Base-by-base conservation (phyloP, 352 stramenopile species). In the Aphanomyces invadans region DNA sequence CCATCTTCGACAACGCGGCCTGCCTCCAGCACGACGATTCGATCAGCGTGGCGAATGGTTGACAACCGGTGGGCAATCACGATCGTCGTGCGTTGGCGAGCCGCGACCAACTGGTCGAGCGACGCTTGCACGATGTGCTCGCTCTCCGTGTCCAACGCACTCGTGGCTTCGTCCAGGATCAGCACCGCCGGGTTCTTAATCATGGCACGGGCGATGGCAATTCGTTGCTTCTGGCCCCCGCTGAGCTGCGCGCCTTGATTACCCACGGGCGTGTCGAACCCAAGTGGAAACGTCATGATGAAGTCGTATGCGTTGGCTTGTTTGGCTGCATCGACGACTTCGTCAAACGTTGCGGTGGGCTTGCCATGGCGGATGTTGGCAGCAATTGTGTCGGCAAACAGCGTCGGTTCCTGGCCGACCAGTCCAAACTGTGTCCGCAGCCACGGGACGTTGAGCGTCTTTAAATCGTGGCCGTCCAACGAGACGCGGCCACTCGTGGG, bases 121-220 rank as follows among this genome's bases (percentile, higher is more conserved):
- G 81, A 77, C 45, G 80, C 74, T 70, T 88, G 76, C 10, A 83
- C 71, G 53, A 79, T 56, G 33, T 77, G 74, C 62, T 92, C 82
- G 5, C 79, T 90, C 7, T 73, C 73, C 73, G 48, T 75, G 51
- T 67, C 60, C 17, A 88, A 66, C 10, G 84, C 88, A 64, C 73
- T 83, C 15, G 87, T 95, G 19, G 87, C 87, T 70, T 96, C 88
- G 68, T 92, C 84, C 1, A 94, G 62, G 4, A 92, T 56, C 25
- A 92, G 75, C n/a, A 92, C 64, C 12, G 55, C 56, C 25, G 84
- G 84, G 42, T 90, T 79, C 23, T 77, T 74, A 21, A 97, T 56
- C 23, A 96, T 57, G 0, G 84, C 88, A 42, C 89, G 74, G 12
- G 88, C 87, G 65, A 97, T 95, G 7, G 81, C 81, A 63, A 96